Conservation (phyloP, 140 eudicot species). For the Eryngium alpinum region DNA sequence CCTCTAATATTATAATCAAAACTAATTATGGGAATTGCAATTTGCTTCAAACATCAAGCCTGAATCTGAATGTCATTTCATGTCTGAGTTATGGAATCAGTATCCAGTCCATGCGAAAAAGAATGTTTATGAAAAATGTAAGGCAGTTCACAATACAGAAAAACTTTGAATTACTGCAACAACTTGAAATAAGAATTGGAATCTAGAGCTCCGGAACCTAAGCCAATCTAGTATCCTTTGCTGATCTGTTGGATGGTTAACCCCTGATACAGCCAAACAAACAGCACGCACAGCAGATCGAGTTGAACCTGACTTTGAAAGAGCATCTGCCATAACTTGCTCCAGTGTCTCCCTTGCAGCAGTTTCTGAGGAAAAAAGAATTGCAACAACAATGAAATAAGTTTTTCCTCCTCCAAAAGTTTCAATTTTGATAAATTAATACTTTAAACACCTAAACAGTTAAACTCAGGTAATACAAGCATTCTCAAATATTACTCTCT, state of each 20-base stretch:
- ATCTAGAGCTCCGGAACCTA: slow-evolving; percentile 34
- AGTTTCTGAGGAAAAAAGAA: slow-evolving; percentile 40
- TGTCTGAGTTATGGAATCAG: neutral
- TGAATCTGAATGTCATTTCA: neutral
- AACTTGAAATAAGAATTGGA: neutral
- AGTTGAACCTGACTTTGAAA: slow-evolving; percentile 56
- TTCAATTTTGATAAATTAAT: neutral
- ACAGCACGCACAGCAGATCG: slow-evolving; percentile 76
- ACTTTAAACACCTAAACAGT: no score
- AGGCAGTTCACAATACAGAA: neutral
- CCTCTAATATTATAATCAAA: no score
- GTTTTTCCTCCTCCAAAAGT: neutral
- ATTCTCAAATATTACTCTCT: no score
- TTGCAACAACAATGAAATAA: neutral
- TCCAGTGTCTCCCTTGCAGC: slow-evolving; percentile 88
- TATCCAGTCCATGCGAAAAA: neutral
- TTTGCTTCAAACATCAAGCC: neutral
- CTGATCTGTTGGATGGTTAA: slow-evolving; percentile 90
- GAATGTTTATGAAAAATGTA: neutral
- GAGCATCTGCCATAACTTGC: slow-evolving; percentile 86
- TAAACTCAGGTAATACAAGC: neutral
- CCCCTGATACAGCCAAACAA: slow-evolving; percentile 92
- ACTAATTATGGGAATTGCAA: neutral
- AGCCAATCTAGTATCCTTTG: slow-evolving; percentile 68
- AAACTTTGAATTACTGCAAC: neutral